Evolutionary conservation across 768 basidiomycete species (phyloP), one percentile per base, ranked within the genome.

Genomic region (Russula griseocarnosa): DNA sequence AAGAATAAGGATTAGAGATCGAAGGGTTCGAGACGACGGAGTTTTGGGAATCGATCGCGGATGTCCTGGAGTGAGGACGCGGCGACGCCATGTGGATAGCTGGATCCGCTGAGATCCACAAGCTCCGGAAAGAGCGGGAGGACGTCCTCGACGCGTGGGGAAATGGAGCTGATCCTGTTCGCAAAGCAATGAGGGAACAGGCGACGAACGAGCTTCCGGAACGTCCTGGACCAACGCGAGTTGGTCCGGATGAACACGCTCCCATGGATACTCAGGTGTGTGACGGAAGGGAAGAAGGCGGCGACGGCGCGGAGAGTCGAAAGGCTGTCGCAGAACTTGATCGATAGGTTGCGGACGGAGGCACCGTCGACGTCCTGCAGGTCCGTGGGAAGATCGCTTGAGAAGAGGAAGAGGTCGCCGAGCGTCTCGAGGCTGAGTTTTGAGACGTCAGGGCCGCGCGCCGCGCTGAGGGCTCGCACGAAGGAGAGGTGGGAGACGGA

Each of bases 271-370:
- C 64, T 65, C 32, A 65, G 64, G 49, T 65, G 64, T 2, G 64
- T 65, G 22, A 65, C 64, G 1, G 59, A 51, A 26, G 64, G 64
- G 20, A 65, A 65, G 22, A 65, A 65, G 20, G 64, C 40, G 16
- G 64, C 64, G 32, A 65, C 60, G 10, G 64, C 55, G n/a, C 64
- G 59, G 38, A 65, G 64, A 14, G 64, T 65, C 8, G 55, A 49
- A 26, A 65, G 64, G 55, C 59, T 61, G 42, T 65, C 64, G 50
- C 64, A 65, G n/a, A 65, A 65, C 24, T 65, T 65, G 59, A 65
- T 60, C 24, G 64, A 65, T 14, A 65, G 26, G 14, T 22, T 50
- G 59, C 59, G 64, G 24, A 65, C 64, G 32, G 64, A 46, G 1
- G 54, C 26, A 26, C 64, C 64, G 34, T 65, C 59, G 49, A 65